A percentile compares a stretch with the other conserved stretches of the same genome.
Conservation (phyloP, 129 eudicot species). For the Saussurea involucrata region DNA sequence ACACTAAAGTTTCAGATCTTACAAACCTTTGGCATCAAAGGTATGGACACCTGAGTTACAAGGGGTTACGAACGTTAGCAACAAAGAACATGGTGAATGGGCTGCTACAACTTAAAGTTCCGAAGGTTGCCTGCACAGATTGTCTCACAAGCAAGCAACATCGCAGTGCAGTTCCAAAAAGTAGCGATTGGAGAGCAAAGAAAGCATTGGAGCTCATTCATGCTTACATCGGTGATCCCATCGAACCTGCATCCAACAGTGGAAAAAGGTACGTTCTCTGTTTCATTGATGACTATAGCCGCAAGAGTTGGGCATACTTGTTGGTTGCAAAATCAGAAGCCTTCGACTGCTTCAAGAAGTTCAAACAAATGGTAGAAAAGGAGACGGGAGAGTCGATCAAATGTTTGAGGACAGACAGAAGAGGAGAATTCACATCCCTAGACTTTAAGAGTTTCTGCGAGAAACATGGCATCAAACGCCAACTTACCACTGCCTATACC, state of each 20-base stretch:
- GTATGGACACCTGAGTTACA: not conserved
- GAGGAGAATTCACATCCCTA: too few relatives aligned
- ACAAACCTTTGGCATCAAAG: conserved; percentile 3
- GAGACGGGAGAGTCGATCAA: too few relatives aligned
- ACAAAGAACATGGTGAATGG: conserved; percentile 7
- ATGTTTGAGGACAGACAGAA: too few relatives aligned
- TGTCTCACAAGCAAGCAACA: not conserved
- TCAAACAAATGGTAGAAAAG: too few relatives aligned
- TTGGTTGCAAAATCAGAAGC: not conserved
- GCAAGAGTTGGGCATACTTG: not conserved
- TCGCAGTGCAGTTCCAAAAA: not conserved
- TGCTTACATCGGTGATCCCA: too few relatives aligned
- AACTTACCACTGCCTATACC: too few relatives aligned
- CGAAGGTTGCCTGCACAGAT: not conserved
- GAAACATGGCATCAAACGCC: too few relatives aligned
- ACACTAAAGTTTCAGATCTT: not conserved
- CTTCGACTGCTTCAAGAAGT: not conserved
- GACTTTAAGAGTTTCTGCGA: too few relatives aligned
- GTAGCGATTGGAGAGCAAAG: not conserved
- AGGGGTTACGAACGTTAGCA: not conserved
- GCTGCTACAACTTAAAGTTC: not conserved
- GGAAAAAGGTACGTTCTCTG: not conserved
- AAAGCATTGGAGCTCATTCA: not conserved
- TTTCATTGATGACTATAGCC: not conserved
- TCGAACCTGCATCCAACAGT: too few relatives aligned